phyloP scores from a whole-genome alignment of 257 asterid genomes.

The Cinchona pubescens region DNA sequence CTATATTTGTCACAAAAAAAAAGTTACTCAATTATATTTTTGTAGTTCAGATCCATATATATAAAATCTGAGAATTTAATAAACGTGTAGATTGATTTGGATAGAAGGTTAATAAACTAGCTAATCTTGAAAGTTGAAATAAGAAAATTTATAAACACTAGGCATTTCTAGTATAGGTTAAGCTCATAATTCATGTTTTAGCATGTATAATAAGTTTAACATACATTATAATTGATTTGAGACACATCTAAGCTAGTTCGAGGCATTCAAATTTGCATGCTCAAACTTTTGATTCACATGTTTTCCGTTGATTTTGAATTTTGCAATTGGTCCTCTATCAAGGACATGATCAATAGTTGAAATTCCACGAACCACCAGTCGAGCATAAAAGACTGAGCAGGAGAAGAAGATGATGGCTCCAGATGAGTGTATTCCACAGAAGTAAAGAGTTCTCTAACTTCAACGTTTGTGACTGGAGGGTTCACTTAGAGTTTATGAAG shows the following conservation, averaged over 20 bases:
- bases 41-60: no score
- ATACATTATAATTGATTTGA: not conserved
- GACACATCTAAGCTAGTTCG: not conserved
- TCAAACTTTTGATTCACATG: no score
- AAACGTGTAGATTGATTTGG: no score
- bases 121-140: no score
- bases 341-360: conserved; percentile 16
- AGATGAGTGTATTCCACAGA: conserved; percentile 8
- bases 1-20: no score
- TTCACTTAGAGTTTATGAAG: no score
- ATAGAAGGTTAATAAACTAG: no score
- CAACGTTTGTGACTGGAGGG: conserved; percentile 17
- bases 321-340: conserved; percentile 14
- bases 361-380: conserved; percentile 19
- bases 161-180: no score
- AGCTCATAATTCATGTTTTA: no score
- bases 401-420: not conserved
- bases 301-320: conserved; percentile 15
- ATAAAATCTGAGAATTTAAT: no score
- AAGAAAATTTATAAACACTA: no score
- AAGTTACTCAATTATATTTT: no score
- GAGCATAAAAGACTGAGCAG: conserved; percentile 14
- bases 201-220: not conserved
- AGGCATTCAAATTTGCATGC: conserved; percentile 23
- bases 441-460: conserved; percentile 19